Percentiles rank a stretch among this genome's conserved stretches.
Evolutionary conservation across 805 yeast species (phyloP).

Genomic region (Zygosaccharomyces bisporus): DNA sequence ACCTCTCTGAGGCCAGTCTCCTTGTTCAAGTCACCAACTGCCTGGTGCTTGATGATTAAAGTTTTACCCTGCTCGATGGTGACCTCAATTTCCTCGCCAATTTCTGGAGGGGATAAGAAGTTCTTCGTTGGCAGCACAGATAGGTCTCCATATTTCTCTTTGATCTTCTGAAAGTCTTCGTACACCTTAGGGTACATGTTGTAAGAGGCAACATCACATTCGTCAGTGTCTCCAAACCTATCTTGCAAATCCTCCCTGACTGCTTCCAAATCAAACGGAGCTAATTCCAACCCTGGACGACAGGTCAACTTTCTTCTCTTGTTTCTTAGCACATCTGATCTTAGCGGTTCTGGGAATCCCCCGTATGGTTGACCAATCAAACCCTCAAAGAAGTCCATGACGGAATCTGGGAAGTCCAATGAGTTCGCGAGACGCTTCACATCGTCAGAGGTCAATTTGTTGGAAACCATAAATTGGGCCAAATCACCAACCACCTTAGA

Average conservation of each 20-base stretch:
- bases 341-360: conserved; percentile 99
- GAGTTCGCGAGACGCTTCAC: conserved; percentile 82
- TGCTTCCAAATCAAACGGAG: conserved; percentile 73
- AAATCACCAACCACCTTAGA: conserved; percentile 99
- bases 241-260: conserved; percentile 69
- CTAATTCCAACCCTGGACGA: conserved; percentile 89
- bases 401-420: conserved; percentile 98
- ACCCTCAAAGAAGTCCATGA: conserved; percentile 97
- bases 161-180: conserved; percentile 74
- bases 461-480: conserved; percentile 99
- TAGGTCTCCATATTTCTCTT: conserved; percentile 83
- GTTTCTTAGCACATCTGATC: conserved; percentile 84
- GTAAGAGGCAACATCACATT: conserved; percentile 89
- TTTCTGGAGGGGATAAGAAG: conserved; percentile 81
- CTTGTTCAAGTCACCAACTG: conserved; percentile 81
- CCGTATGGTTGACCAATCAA: conserved; percentile 99
- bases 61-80: conserved; percentile 94
- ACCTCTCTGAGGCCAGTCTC: conserved; percentile 93
- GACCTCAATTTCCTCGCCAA: conserved; percentile 84
- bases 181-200: conserved; percentile 98
- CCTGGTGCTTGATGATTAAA: conserved; percentile 84
- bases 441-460: conserved; percentile 81
- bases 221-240: conserved; percentile 77
- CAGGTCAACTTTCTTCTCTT: conserved; percentile 84
- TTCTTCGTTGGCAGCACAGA: conserved; percentile 90